Conservation (phyloP, 2,329 filamentous ascomycete species). For the Pseudogymnoascus sp. region DNA sequence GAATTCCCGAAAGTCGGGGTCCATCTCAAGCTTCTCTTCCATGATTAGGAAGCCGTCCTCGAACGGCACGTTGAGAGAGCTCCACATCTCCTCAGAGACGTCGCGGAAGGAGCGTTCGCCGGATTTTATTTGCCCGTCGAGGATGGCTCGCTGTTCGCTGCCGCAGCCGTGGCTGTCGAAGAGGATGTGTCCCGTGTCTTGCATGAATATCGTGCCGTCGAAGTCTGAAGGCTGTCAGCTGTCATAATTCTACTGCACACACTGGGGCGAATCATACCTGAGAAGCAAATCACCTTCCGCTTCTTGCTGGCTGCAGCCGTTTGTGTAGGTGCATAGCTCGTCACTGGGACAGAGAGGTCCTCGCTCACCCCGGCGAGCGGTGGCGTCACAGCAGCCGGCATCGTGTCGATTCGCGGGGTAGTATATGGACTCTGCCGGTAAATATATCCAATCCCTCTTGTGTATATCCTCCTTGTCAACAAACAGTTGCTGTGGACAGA, state of each 20-base stretch:
- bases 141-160: slow-evolving; percentile 41
- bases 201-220: slow-evolving; percentile 64
- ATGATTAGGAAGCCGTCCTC: slow-evolving; percentile 59
- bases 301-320: slow-evolving; percentile 32
- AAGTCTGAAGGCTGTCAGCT: slow-evolving; percentile 42
- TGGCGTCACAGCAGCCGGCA: slow-evolving; percentile 33
- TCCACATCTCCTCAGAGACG: slow-evolving; percentile 66
- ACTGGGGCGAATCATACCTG: slow-evolving; percentile 32
- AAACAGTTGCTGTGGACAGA: neutral
- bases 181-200: slow-evolving; percentile 61
- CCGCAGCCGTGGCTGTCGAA: slow-evolving; percentile 60
- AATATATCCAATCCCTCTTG: neutral
- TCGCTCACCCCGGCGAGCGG: slow-evolving; percentile 26
- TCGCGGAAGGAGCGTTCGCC: slow-evolving; percentile 60
- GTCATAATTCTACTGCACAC: neutral
- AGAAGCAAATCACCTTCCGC: slow-evolving; percentile 51
- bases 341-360: slow-evolving; percentile 20
- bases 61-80: slow-evolving; percentile 56
- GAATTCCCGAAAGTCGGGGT: slow-evolving; percentile 54
- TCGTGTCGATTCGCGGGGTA: slow-evolving; percentile 22
- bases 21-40: slow-evolving; percentile 52
- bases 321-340: slow-evolving; percentile 20
- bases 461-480: neutral
- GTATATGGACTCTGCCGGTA: neutral
- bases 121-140: slow-evolving; percentile 55